Percentiles rank a stretch among this genome's conserved stretches.
Conservation (phyloP, 2,329 filamentous ascomycete species). For the Sphaerulina musiva region DNA sequence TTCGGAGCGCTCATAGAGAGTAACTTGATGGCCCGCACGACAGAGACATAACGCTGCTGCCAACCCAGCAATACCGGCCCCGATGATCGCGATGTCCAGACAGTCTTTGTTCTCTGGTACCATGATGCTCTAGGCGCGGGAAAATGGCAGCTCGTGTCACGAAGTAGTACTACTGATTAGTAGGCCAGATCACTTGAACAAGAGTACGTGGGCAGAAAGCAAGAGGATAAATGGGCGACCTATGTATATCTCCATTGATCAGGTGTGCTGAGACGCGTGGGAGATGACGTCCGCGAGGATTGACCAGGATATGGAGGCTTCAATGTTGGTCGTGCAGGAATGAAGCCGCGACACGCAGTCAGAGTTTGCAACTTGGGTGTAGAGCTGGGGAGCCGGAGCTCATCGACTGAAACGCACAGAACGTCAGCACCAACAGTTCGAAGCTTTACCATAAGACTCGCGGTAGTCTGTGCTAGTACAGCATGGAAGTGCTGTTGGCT, state of each 20-base stretch:
- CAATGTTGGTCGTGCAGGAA: neutral
- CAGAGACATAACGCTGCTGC: conserved; percentile 26
- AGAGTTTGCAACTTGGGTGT: neutral
- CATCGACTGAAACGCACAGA: neutral
- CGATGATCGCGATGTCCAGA: conserved; percentile 18
- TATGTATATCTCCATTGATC: neutral
- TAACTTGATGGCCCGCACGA: conserved; percentile 27
- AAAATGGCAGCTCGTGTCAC: too few relatives aligned
- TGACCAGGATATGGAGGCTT: neutral
- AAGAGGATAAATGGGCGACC: neutral
- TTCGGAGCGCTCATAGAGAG: conserved; percentile 25
- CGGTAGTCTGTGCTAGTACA: neutral
- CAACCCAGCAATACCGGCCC: conserved; percentile 30
- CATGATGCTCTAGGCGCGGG: neutral
- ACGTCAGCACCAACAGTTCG: neutral
- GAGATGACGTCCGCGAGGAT: neutral
- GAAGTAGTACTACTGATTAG: too few relatives aligned
- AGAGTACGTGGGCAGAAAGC: too few relatives aligned
- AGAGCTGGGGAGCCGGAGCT: neutral
- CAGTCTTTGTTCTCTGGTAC: neutral
- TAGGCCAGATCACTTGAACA: too few relatives aligned
- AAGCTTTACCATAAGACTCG: neutral
- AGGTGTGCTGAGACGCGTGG: neutral
- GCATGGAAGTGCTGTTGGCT: neutral
- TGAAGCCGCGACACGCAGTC: neutral